Percentiles rank a stretch among this genome's conserved stretches.
phyloP scores from a whole-genome alignment of 2,329 filamentous ascomycete genomes.

The Alternaria angustiovoidea region DNA sequence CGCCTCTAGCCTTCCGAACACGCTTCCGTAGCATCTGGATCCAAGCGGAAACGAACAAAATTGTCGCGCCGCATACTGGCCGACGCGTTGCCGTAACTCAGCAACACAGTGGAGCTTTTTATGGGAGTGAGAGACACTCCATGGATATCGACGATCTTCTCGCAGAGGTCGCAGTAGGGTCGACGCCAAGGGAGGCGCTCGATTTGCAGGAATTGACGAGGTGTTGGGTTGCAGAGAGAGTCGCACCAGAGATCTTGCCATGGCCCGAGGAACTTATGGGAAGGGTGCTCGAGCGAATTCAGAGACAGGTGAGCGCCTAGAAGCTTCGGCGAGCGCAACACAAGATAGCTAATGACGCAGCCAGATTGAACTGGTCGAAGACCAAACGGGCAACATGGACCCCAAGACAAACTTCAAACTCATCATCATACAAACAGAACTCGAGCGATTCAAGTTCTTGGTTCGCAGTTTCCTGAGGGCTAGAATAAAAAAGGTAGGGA shows the following conservation, averaged over 20 bases:
- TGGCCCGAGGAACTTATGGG: slow-evolving; percentile 82
- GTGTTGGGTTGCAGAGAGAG: slow-evolving; percentile 91
- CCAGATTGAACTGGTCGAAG: slow-evolving; percentile 60
- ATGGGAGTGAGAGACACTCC: neutral
- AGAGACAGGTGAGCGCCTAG: slow-evolving; percentile 44
- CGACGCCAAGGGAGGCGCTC: slow-evolving; percentile 65
- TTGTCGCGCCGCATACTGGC: neutral
- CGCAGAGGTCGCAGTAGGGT: slow-evolving; percentile 57
- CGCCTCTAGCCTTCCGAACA: neutral
- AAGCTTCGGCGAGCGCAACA: neutral
- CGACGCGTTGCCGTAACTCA: neutral
- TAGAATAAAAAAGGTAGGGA: slow-evolving; percentile 80
- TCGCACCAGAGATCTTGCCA: slow-evolving; percentile 85
- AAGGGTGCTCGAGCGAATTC: slow-evolving; percentile 71
- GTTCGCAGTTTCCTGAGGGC: slow-evolving; percentile 83
- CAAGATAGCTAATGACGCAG: slow-evolving; percentile 31
- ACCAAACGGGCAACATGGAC: slow-evolving; percentile 82
- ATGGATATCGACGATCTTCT: slow-evolving; percentile 64
- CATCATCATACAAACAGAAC: slow-evolving; percentile 94
- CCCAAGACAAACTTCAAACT: slow-evolving; percentile 91
- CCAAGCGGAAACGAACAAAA: neutral
- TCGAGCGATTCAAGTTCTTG: slow-evolving; percentile 92
- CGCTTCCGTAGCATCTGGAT: neutral
- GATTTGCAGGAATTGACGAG: slow-evolving; percentile 91
- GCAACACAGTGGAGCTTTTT: neutral